Evolutionary conservation across 129 eudicot genomes (phyloP), one percentile per base, ranked within the genome.

Genomic region (Flaveria robusta): DNA sequence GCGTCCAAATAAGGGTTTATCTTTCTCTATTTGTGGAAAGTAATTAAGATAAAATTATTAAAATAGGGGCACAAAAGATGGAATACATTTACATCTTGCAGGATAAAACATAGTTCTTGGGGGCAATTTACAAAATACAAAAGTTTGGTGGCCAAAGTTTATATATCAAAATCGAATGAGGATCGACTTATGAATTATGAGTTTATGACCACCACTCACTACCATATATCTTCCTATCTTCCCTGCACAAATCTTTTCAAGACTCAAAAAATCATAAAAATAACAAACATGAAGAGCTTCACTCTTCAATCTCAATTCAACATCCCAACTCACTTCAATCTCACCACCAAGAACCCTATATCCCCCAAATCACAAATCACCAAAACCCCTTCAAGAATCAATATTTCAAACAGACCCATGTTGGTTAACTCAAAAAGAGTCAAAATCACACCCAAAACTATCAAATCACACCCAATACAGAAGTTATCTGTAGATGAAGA

Each of bases 281-380:
- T 16, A 83, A 58, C 55, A 31, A 56, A 14, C 34, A 80, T 86
- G 87, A 86, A 86, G 69, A 80, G 71, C 71, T 68, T 83, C 19
- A 70, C 85, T 9, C 60, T 86, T 5, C 77, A 81, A 77, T 77
- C 85, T 45, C 87, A 77, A 8, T 74, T 86, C 66, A 58, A 58
- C 81, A 70, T 71, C 76, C 82, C 85, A 77, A 70, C 46, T 54
- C 85, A 79, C 66, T 13, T 74, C 72, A 77, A 68, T 68, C 77
- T 74, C 58, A 67, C 74, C 79, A 72, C 87, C 74, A 43, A 43
- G 13, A 43, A 43, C 14, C 14, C 14, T 8, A 8, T 2, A 39
- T 58, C 60, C 76, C 55, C 42, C 67, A 58, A 27, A 34, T 34
- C 83, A 74, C 72, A 75, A 70, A 47, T 41, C 78, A 73, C 73